Evolutionary conservation across 2,329 filamentous ascomycete species (phyloP).

Genomic region (Fusarium sp.): DNA sequence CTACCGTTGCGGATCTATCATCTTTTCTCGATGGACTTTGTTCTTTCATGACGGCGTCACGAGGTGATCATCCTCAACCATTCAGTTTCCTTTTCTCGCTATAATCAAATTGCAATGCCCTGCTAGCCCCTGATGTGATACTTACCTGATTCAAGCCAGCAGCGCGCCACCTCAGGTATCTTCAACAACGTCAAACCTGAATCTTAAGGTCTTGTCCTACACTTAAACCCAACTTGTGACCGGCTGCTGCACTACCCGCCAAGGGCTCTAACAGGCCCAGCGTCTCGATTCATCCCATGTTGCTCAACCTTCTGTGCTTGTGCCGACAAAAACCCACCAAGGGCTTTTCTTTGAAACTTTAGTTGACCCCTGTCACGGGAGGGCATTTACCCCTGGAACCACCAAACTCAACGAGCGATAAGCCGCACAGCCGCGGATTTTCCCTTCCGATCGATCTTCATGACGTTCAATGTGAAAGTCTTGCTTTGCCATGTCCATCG

Average conservation of each 20-base stretch:
- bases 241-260: conserved; percentile 32
- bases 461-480: neutral
- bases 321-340: conserved; percentile 2
- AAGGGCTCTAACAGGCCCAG: conserved; percentile 4
- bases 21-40: neutral
- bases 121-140: neutral
- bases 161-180: neutral
- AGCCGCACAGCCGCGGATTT: neutral
- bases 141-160: neutral
- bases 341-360: conserved; percentile 34
- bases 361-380: conserved; percentile 15
- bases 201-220: neutral
- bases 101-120: neutral
- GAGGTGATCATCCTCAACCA: neutral
- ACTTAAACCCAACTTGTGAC: conserved; percentile 15
- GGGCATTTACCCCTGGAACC: conserved; percentile 27
- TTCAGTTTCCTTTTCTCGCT: neutral
- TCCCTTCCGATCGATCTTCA: neutral
- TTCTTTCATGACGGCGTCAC: conserved; percentile 2
- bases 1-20: neutral
- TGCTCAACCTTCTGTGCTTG: conserved; percentile 14
- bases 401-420: conserved; percentile 3
- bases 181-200: conserved; percentile 4
- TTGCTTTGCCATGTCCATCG: neutral
- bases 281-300: conserved; percentile 39